Base-by-base conservation (phyloP, 2,329 filamentous ascomycete genomes). In the Leptographium flavum region DNA sequence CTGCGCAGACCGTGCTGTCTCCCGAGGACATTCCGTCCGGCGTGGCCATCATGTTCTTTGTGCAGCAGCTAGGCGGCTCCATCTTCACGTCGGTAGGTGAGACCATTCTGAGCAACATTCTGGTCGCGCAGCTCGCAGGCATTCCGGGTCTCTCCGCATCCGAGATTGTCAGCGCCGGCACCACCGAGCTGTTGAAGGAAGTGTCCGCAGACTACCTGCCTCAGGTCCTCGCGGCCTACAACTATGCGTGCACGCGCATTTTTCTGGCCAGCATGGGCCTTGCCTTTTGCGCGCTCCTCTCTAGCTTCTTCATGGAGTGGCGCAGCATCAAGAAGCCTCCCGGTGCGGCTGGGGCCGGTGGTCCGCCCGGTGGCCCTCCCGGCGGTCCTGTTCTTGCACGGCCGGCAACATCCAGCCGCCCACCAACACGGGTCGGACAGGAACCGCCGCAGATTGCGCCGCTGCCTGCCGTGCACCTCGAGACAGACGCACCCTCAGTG, bases 191-290 rank as follows among this genome's bases (percentile, higher is more conserved):
- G 21, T 69, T 71, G 48, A 56, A 63, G 0, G 57, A 64, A 2
- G 73, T 85, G 23, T 63, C 70, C 0, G 51, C 60, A 0, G 53
- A 74, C 48, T 72, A 67, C 47, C 57, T 79, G 5, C 55, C 58
- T 2, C 61, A 64, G 1, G 78, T 87, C 9, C 63, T 79, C 2
- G 50, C 63, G 0, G 80, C 78, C 0, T 87, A 86, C 63, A 84
- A 84, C 56, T 60, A 66, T 37, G 73, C 79, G 1, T 64, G 82
- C 32, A 75, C 71, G 1, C 63, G 73, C 47, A 76, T 78, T 4
- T 86, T 82, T 56, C 70, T 81, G 47, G 73, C 78, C 2, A 69
- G 69, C 4, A 63, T 79, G 43, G 80, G 71, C 0, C 60, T 81
- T 49, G 67, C 71, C 0, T 60, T 69, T 6, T 55, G 73, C 2